Percentiles rank a stretch among this genome's conserved stretches.
Evolutionary conservation across 768 basidiomycete genomes (phyloP).

Genomic region (Tricholoma terreum): DNA sequence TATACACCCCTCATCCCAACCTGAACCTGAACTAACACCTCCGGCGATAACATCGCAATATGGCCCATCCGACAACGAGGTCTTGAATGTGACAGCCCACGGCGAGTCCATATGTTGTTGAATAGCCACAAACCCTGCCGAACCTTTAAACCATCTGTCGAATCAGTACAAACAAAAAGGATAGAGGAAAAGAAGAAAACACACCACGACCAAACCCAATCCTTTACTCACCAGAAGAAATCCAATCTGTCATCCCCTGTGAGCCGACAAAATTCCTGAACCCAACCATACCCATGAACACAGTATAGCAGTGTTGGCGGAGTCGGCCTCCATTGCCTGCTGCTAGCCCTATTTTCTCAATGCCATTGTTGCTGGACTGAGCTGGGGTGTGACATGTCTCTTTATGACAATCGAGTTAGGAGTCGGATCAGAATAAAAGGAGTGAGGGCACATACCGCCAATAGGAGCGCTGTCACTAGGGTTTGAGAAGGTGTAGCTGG

Average conservation of each 20-base stretch:
- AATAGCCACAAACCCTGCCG: slow-evolving; percentile 62
- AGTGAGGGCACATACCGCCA: too few species aligned
- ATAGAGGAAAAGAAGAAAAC: slow-evolving; percentile 7
- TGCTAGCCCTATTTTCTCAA: too few species aligned
- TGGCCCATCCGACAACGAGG: slow-evolving; percentile 51
- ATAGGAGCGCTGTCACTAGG: slow-evolving; percentile 61
- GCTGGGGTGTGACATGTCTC: too few species aligned
- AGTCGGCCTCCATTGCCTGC: slow-evolving; percentile 58
- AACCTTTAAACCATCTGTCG: slow-evolving; percentile 35
- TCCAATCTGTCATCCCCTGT: slow-evolving; percentile 52
- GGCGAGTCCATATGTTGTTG: slow-evolving; percentile 59
- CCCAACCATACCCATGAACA: too few species aligned
- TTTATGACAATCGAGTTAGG: too few species aligned
- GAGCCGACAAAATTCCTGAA: too few species aligned
- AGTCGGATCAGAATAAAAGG: too few species aligned
- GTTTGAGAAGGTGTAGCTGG: slow-evolving; percentile 51
- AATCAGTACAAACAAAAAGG: too few species aligned
- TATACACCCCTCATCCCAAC: too few species aligned
- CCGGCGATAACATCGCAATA: slow-evolving; percentile 70
- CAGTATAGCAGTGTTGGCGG: slow-evolving; percentile 61
- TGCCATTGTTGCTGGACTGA: too few species aligned
- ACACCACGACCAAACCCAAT: slow-evolving; percentile 67
- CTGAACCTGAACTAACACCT: too few species aligned
- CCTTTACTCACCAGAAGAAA: slow-evolving; percentile 52
- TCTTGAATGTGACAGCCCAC: too few species aligned